A percentile compares a stretch with the other conserved stretches of the same genome.
These are phyloP conservation scores for Capsella bursapastoris DNA, from an alignment of 345 rosid species.

Conservation along the genomic window DNA sequence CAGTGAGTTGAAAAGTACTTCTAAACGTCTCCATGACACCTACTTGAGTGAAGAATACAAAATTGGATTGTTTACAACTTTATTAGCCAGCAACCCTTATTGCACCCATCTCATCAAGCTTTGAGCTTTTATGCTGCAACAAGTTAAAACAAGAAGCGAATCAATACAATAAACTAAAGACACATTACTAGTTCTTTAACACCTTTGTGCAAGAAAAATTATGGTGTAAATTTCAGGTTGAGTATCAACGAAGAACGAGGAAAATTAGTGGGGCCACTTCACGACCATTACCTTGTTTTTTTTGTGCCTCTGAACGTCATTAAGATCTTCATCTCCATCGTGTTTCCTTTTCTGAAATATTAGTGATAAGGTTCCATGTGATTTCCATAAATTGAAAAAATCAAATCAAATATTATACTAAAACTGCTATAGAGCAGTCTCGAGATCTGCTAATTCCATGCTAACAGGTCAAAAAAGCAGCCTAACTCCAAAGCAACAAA, in stretches of 20 bases:
- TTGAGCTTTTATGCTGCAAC: slow-evolving; percentile 88
- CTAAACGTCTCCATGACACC: slow-evolving; percentile 59
- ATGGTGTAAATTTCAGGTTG: slow-evolving; percentile 7
- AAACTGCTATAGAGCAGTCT: slow-evolving; percentile 21
- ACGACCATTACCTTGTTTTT: slow-evolving; percentile 80
- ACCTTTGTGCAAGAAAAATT: slow-evolving; percentile 1
- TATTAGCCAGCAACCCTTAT: slow-evolving; percentile 90
- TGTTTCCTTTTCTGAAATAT: slow-evolving; percentile 92
- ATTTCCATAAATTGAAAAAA: slow-evolving; percentile 10
- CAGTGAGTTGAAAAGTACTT: slow-evolving; percentile 52
- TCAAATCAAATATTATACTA: slow-evolving; percentile 10
- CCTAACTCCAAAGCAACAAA: slow-evolving; percentile 9
- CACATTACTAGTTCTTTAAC: slow-evolving; percentile 8
- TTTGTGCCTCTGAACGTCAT: slow-evolving; percentile 82
- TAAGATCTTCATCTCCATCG: slow-evolving; percentile 88
- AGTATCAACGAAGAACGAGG: background rate
- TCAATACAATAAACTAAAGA: slow-evolving; percentile 13
- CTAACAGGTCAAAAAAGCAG: slow-evolving; percentile 14
- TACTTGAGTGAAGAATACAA: slow-evolving; percentile 41
- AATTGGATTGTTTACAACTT: slow-evolving; percentile 39
- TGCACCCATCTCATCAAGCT: slow-evolving; percentile 86
- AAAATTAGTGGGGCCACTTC: background rate
- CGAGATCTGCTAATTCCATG: slow-evolving; percentile 20
- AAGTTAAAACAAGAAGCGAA: slow-evolving; percentile 22
- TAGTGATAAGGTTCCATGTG: slow-evolving; percentile 30